Conservation (phyloP, 2,329 filamentous ascomycete genomes). For the Mycogone perniciosa region DNA sequence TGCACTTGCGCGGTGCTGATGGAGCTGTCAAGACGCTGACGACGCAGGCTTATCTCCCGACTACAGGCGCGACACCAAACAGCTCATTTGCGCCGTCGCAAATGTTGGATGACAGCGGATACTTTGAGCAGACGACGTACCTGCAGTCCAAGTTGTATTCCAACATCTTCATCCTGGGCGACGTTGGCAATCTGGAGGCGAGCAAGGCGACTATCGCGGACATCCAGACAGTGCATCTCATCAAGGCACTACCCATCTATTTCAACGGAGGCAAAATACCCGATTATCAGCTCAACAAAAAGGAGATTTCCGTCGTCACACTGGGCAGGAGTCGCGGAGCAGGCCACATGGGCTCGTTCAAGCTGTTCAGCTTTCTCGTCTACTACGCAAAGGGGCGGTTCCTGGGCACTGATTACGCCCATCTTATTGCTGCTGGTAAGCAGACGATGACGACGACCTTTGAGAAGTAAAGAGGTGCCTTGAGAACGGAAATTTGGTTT, state of each 20-base stretch:
- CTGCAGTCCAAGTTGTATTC: slow-evolving; percentile 30
- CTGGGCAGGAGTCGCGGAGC: slow-evolving; percentile 34
- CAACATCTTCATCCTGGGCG: slow-evolving; percentile 41
- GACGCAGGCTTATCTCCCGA: slow-evolving; percentile 41
- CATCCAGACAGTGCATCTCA: slow-evolving; percentile 28
- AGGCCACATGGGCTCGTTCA: slow-evolving; percentile 32
- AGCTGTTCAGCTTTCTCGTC: slow-evolving; percentile 33
- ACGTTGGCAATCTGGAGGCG: slow-evolving; percentile 36
- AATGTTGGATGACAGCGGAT: slow-evolving; percentile 29
- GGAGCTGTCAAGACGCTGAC: slow-evolving; percentile 32
- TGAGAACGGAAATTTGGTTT: no score
- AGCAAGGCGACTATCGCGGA: slow-evolving; percentile 27
- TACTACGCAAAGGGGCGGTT: slow-evolving; percentile 34
- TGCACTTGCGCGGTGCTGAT: slow-evolving; percentile 29
- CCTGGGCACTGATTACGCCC: slow-evolving; percentile 30
- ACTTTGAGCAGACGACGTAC: slow-evolving; percentile 31
- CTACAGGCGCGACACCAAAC: slow-evolving; percentile 41
- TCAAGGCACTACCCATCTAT: slow-evolving; percentile 29
- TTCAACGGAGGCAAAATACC: slow-evolving; percentile 24
- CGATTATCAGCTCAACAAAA: slow-evolving; percentile 25
- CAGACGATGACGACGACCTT: slow-evolving; percentile 24
- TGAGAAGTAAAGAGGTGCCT: slow-evolving; percentile 23
- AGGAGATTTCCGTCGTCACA: slow-evolving; percentile 31
- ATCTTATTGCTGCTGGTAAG: slow-evolving; percentile 28
- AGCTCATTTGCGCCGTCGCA: slow-evolving; percentile 34